Base-by-base conservation (phyloP, 2,329 filamentous ascomycete species). In the Apiospora phragmitis region DNA sequence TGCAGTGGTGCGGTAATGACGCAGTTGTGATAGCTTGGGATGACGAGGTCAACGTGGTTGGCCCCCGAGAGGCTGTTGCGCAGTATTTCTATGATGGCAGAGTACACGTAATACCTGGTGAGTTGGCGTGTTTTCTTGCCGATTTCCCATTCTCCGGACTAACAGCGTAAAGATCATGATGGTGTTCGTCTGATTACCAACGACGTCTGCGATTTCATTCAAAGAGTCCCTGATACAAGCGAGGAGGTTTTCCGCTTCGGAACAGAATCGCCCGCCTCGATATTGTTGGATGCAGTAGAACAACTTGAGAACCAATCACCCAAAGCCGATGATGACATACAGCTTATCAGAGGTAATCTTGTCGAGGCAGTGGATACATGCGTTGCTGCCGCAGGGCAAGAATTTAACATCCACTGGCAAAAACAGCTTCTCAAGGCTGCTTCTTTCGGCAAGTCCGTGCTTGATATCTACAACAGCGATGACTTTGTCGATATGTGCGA, bases 401-500 rank as follows among this genome's bases (percentile, higher is more conserved):
- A 99, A 80, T 98, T 94, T 79, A 94, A 91, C 76, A 86, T 92
- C 1, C 91, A 95, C 78, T 97, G 95, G 94, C 96, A 99, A 79
- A 99, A 98, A 79, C 91, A 97, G 76, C 86, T 99, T 1, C 86
- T 99, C n/a, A 97, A 97, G 80, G 96, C 96, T 7, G 96, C 96
- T 0, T 98, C 95, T 0, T 98, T 98, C 80, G 96, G 96, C 72
- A 99, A 99, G 81, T 98, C 96, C 0, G 96, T 98, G 0, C 87
- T 99, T 4, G 96, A 98, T 77, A 91, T 98, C 16, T 99, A 98
- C 83, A 98, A 96, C 81, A 98, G 95, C 78, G 96, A 99, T 78
- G 95, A 99, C 74, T 99, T 98, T 81, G 96, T 99, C 69, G 95
- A 98, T 73, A 98, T 98, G 92, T 97, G 94, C 75, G 95, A 99